A percentile compares a stretch with the other conserved stretches of the same genome.
phyloP scores from a whole-genome alignment of 805 yeast species.

The Kregervanrija fluxuum region DNA sequence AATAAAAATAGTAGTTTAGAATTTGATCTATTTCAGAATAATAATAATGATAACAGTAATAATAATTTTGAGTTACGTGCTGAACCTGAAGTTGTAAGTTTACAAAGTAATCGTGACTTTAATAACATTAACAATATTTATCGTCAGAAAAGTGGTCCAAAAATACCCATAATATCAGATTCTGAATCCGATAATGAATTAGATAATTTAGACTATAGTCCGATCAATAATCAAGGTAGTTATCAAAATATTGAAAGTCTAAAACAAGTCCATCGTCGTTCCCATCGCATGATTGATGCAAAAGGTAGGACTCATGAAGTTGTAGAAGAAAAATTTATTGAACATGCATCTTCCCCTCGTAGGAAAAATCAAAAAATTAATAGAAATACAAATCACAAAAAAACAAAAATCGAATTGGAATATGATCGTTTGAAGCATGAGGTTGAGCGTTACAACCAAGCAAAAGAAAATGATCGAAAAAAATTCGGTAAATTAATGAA shows the following conservation, averaged over 20 bases:
- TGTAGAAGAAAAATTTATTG: too few relatives aligned
- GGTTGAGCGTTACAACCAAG: constrained; percentile 3
- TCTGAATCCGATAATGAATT: not conserved
- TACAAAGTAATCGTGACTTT: not conserved
- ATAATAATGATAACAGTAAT: too few relatives aligned
- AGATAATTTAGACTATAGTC: too few relatives aligned
- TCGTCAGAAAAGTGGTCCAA: not conserved
- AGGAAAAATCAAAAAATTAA: too few relatives aligned
- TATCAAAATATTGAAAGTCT: too few relatives aligned
- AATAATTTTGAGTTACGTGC: constrained; percentile 2
- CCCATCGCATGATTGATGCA: too few relatives aligned
- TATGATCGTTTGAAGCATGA: constrained; percentile 4
- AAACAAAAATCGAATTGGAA: constrained; percentile 6
- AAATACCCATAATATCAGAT: constrained; percentile 4
- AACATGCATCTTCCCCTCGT: too few relatives aligned
- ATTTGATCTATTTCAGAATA: too few relatives aligned
- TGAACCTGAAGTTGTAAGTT: constrained; percentile 5
- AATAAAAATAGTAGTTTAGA: too few relatives aligned
- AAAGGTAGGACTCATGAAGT: too few relatives aligned
- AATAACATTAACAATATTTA: not conserved
- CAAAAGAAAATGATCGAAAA: constrained; percentile 3
- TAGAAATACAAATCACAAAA: not conserved
- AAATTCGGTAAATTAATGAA: constrained; percentile 3
- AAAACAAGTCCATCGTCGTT: too few relatives aligned
- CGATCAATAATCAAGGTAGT: too few relatives aligned